Base-by-base conservation (phyloP, 306 rosid species). In the Trifolium fragiferum region DNA sequence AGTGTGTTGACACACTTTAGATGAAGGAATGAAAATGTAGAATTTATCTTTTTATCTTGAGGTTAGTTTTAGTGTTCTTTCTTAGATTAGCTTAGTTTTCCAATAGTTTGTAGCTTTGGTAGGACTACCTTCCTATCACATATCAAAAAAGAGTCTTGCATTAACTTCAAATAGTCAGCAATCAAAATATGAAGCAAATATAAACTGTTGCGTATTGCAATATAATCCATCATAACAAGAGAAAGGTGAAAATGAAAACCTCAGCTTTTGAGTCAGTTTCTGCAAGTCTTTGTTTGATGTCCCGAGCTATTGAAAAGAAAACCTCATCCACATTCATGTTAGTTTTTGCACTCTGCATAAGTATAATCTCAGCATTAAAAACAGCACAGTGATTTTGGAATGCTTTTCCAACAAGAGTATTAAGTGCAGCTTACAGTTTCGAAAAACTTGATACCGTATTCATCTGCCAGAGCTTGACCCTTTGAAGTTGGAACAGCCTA, bases 381-480 rank as follows among this genome's bases (percentile, higher is more conserved):
- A 47, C 61, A 72, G 73, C 27, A 7, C 13, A 65, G 72, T 32
- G 20, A 51, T 38, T 65, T 38, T 13, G 11, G 43, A 40, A 50
- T 50, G 68, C 38, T 72, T 69, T 21, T 54, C 66, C 61, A 75
- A 61, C 68, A 70, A 55, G 43, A 76, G 74, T 66, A 70, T 51
- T 6, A 10, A 75, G 66, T 43, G 65, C 64, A 21, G 82, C 96
- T 87, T 84, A 93, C 98, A 12, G 98, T 93, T 89, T 93, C 98
- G 13, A 90, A 93, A 87, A 93, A 93, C 86, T 87, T 89, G 82
- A 93, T 93, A 82, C 97, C 98, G 14, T 93, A 93, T 81, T 93
- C 98, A 30, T 90, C 98, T 62, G 98, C 97, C 62, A 93, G 88
- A 75, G 97, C 98, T 87, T 90, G 96, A 70, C 98, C 98, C 85